Evolutionary conservation across 179 eudicot genomes (phyloP), one percentile per base, ranked within the genome.

Genomic region (Patellifolia procumbens): DNA sequence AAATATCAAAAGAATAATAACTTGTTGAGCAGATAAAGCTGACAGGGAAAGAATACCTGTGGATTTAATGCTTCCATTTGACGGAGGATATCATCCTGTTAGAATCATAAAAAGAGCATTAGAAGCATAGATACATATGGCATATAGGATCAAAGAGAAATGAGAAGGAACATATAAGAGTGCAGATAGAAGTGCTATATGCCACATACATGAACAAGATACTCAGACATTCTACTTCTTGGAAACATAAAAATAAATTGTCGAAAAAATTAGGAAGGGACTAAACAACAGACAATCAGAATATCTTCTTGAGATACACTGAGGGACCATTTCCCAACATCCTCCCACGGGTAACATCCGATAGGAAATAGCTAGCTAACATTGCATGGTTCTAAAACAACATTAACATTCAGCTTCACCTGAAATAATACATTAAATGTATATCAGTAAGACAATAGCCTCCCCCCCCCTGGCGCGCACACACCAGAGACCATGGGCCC

Each of bases 51-150:
- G 51, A 39, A 61, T 86, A 94, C 97, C 97, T 94, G 98, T 73
- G 98, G 98, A 82, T 94, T 94, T 81, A 94, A 59, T 72, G 81
- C 89, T 52, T 79, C 82, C 97, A 94, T 87, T 46, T 82, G 89
- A 55, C 74, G 70, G 72, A 94, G 52, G 37, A 94, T 86, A 71
- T 68, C 85, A 78, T 86, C 94, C 97, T 92, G 94, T 74, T 72
- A 83, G 55, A 73, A 61, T 70, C 46, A 74, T 61, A 63, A 59
- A 81, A 72, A 64, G 19, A 31, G 1, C 56, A 62, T 22, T 15
- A 24, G 46, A 26, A 45, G 74, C 39, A 65, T 31, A 70, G 43
- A 26, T 13, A 10, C 17, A 64, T 39, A 37, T 8, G 11, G 46
- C 9, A 7, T 5, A 17, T 20, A 63, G 24, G 1, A 34, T 6